Percentiles rank a stretch among this genome's conserved stretches.
phyloP scores from a whole-genome alignment of 164 flowering plant species.

The Dillenia turbinata region DNA sequence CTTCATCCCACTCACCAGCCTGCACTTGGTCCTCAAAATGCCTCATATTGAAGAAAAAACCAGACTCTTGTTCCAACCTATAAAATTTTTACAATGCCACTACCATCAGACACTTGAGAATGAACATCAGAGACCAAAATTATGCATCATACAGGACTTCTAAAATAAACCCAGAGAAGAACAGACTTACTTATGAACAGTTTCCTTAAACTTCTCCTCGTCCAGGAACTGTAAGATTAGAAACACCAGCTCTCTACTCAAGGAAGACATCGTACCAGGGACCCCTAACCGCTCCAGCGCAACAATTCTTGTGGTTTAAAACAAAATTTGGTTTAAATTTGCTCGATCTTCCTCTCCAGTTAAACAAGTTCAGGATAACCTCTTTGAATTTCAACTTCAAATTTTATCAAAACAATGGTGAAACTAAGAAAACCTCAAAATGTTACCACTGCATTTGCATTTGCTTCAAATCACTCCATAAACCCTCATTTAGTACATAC shows the following conservation, averaged over 20 bases:
- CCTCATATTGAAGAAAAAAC: constrained; percentile 66
- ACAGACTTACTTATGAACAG: constrained; percentile 51
- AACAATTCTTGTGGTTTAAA: constrained; percentile 14
- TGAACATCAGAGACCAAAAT: too few relatives aligned
- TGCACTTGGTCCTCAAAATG: constrained; percentile 63
- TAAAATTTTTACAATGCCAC: background rate
- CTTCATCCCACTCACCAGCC: constrained; percentile 74
- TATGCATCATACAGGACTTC: too few relatives aligned
- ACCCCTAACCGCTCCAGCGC: constrained; percentile 68
- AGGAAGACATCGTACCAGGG: constrained; percentile 62
- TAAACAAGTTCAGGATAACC: too few relatives aligned
- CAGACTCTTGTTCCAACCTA: constrained; percentile 71
- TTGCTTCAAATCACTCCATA: too few relatives aligned
- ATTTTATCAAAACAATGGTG: too few relatives aligned
- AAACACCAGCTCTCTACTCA: constrained; percentile 66
- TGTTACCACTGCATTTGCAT: too few relatives aligned
- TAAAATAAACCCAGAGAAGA: background rate
- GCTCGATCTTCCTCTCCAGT: too few relatives aligned
- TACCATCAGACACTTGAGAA: too few relatives aligned
- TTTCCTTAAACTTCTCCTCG: constrained; percentile 71
- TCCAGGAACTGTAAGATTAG: constrained; percentile 67
- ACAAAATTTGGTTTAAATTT: too few relatives aligned
- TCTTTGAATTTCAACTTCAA: too few relatives aligned
- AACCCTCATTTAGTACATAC: too few relatives aligned
- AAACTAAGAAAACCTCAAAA: too few relatives aligned